A percentile compares a stretch with the other conserved stretches of the same genome.
These are phyloP conservation scores for Reticulascus tulasneorum DNA, from an alignment of 2,329 filamentous ascomycete species.

Conservation along the genomic window DNA sequence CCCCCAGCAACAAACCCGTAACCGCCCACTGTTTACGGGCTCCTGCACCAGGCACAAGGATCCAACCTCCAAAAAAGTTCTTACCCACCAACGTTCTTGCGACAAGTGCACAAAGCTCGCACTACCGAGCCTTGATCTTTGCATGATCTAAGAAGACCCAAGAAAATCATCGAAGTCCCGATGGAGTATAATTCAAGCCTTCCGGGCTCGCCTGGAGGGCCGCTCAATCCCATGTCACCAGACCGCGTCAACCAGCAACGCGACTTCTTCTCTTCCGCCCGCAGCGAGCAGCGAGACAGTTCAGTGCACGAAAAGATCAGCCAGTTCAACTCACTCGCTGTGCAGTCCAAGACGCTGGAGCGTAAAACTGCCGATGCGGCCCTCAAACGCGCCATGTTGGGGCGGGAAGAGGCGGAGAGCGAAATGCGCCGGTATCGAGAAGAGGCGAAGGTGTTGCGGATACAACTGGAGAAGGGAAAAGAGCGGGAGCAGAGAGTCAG, in stretches of 20 bases:
- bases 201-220: conserved; percentile 47
- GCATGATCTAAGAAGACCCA: too few relatives aligned
- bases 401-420: conserved; percentile 67
- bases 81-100: too few relatives aligned
- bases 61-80: too few relatives aligned
- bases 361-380: conserved; percentile 63
- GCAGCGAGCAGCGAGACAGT: conserved; percentile 46
- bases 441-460: conserved; percentile 52
- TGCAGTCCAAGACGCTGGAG: conserved; percentile 57
- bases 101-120: too few relatives aligned
- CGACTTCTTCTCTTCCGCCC: conserved; percentile 31
- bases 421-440: conserved; percentile 62
- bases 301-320: conserved; percentile 65
- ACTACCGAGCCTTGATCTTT: too few relatives aligned
- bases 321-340: conserved; percentile 67
- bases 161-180: too few relatives aligned
- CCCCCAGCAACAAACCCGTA: too few relatives aligned
- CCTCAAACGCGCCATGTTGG: conserved; percentile 62
- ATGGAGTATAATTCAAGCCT: too few relatives aligned
- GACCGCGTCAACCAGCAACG: conserved; percentile 57
- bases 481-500: conserved; percentile 63
- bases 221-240: conserved; percentile 58
- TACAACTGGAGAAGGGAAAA: conserved; percentile 59
- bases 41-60: too few relatives aligned
- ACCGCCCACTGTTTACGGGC: too few relatives aligned